phyloP scores from a whole-genome alignment of 2,329 filamentous ascomycete species.

The Botrytis tulipae region DNA sequence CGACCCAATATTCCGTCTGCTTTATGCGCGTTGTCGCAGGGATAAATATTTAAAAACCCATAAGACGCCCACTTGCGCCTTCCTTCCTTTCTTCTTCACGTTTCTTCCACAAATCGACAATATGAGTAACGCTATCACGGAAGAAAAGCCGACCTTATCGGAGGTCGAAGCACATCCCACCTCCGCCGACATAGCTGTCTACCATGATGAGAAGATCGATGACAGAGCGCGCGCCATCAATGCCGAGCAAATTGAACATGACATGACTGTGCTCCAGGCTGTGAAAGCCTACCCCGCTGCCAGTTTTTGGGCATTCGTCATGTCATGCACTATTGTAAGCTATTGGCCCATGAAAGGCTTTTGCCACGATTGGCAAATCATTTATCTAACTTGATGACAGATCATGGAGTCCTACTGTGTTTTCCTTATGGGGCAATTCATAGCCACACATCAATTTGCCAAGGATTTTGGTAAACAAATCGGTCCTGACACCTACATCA shows the following conservation, averaged over 20 bases:
- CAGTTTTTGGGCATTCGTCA: neutral
- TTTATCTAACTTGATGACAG: neutral
- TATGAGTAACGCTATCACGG: neutral
- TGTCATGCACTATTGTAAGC: neutral
- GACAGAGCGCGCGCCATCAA: neutral
- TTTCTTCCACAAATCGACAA: neutral
- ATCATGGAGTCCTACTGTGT: neutral
- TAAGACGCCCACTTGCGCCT: neutral
- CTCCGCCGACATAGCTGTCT: neutral
- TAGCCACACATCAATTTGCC: too few relatives aligned
- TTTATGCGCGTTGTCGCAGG: neutral
- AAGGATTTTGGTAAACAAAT: too few relatives aligned
- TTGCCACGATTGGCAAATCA: neutral
- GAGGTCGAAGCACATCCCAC: neutral
- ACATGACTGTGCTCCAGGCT: neutral
- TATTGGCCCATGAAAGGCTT: neutral
- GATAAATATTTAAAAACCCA: neutral
- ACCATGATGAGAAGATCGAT: neutral
- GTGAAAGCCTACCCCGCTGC: neutral
- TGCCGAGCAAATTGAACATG: neutral
- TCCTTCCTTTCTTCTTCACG: neutral
- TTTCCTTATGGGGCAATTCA: neutral
- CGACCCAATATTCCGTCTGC: neutral
- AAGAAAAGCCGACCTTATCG: neutral
- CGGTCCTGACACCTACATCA: too few relatives aligned